phyloP scores from a whole-genome alignment of 1,139 yeast genomes.

The Debaryomycetaceae sp. region DNA sequence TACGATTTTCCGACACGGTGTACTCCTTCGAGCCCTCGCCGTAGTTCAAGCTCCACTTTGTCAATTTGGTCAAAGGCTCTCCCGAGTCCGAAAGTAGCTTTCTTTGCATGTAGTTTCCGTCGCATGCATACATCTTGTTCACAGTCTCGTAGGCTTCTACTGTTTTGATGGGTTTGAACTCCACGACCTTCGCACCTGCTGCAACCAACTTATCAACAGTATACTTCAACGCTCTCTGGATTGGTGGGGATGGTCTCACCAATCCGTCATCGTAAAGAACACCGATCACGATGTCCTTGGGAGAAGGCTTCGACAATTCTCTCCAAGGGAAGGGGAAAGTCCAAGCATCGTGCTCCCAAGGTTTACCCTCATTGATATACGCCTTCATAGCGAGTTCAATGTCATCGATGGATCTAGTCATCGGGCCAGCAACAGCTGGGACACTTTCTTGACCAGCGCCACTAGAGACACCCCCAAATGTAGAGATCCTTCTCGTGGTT shows the following conservation, averaged over 20 bases:
- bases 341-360: conserved; percentile 63
- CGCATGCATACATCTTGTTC: conserved; percentile 49
- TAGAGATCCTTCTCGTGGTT: conserved; percentile 56
- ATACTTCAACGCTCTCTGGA: conserved; percentile 31
- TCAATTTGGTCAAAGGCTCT: conserved; percentile 59
- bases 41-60: conserved; percentile 55
- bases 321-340: conserved; percentile 63
- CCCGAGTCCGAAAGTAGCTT: conserved; percentile 55
- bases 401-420: conserved; percentile 61
- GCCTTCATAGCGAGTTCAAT: conserved; percentile 57
- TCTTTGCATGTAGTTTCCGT: conserved; percentile 57
- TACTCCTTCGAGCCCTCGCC: conserved; percentile 53
- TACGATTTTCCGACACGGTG: conserved; percentile 44
- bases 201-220: conserved; percentile 24
- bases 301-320: conserved; percentile 41
- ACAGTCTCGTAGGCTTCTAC: conserved; percentile 51
- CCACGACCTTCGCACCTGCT: conserved; percentile 31
- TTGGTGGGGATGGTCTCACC: conserved; percentile 54
- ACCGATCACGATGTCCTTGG: conserved; percentile 35
- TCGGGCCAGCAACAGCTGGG: conserved; percentile 60
- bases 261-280: conserved; percentile 39
- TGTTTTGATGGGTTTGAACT: conserved; percentile 52
- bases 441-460: conserved; percentile 60
- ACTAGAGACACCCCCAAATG: conserved; percentile 47
- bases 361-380: conserved; percentile 59